These are phyloP conservation scores for Crassisporium funariophilum DNA, from an alignment of 768 basidiomycete species.

Conservation along the genomic window DNA sequence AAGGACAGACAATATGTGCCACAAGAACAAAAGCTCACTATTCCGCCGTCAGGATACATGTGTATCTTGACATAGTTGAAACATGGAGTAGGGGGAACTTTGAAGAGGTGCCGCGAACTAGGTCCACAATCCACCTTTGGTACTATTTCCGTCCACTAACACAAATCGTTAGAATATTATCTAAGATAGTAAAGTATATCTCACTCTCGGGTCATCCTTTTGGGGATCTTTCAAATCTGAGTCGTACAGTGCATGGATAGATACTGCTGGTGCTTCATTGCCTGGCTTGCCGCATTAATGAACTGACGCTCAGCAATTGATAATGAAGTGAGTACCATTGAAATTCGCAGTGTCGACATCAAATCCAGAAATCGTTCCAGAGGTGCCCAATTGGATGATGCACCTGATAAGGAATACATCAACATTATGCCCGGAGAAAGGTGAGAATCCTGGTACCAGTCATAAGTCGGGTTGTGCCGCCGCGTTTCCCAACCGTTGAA, in stretches of 20 bases:
- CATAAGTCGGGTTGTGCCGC: constrained; percentile 84
- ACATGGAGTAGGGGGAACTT: constrained; percentile 50
- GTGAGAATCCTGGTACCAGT: constrained; percentile 61
- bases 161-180: constrained; percentile 11
- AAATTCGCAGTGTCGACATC: constrained; percentile 97
- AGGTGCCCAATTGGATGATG: constrained; percentile 84
- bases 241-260: constrained; percentile 62
- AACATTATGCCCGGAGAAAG: neutral
- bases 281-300: constrained; percentile 42
- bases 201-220: constrained; percentile 55
- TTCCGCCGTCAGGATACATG: constrained; percentile 97
- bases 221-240: constrained; percentile 44
- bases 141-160: constrained; percentile 80
- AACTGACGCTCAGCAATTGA: constrained; percentile 1
- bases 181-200: neutral
- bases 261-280: constrained; percentile 84
- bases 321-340: constrained; percentile 56
- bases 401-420: constrained; percentile 53
- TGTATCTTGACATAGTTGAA: constrained; percentile 87
- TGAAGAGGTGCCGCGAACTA: constrained; percentile 86
- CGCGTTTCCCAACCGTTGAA: constrained; percentile 95
- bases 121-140: constrained; percentile 80
- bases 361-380: constrained; percentile 74
- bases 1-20: constrained; percentile 9
- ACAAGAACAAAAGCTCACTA: constrained; percentile 54